Conservation (phyloP, 345 rosid genomes). For the Fremontodendron californicum region DNA sequence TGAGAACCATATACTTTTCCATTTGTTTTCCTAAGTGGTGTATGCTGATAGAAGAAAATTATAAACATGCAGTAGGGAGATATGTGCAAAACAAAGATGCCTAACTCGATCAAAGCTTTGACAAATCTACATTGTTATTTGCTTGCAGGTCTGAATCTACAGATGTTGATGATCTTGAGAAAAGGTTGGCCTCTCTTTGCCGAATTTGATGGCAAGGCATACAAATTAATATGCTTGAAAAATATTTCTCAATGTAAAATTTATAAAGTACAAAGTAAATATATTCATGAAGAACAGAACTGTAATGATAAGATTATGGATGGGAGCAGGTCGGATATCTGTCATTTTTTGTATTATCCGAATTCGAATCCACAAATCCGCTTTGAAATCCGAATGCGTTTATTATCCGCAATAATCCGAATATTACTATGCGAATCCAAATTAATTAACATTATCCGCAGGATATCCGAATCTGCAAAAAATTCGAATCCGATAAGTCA, state of each 20-base stretch:
- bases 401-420: too few species aligned
- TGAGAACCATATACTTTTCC: background rate
- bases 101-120: constrained; percentile 11
- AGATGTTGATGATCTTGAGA: constrained; percentile 79
- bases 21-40: background rate
- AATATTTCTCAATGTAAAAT: background rate
- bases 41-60: background rate
- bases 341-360: too few species aligned
- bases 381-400: too few species aligned
- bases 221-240: background rate
- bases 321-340: too few species aligned
- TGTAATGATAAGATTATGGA: background rate
- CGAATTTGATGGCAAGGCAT: constrained; percentile 40
- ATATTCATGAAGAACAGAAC: background rate
- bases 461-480: too few species aligned
- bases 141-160: constrained; percentile 52
- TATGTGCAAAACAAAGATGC: background rate
- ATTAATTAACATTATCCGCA: too few species aligned
- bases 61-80: background rate
- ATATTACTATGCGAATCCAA: too few species aligned
- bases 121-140: background rate
- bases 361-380: too few species aligned
- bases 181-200: constrained; percentile 83
- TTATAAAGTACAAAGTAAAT: background rate
- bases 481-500: too few species aligned